Evolutionary conservation across 495 filamentous ascomycete genomes (phyloP).

Genomic region (Symbiotaphrina buchneri): DNA sequence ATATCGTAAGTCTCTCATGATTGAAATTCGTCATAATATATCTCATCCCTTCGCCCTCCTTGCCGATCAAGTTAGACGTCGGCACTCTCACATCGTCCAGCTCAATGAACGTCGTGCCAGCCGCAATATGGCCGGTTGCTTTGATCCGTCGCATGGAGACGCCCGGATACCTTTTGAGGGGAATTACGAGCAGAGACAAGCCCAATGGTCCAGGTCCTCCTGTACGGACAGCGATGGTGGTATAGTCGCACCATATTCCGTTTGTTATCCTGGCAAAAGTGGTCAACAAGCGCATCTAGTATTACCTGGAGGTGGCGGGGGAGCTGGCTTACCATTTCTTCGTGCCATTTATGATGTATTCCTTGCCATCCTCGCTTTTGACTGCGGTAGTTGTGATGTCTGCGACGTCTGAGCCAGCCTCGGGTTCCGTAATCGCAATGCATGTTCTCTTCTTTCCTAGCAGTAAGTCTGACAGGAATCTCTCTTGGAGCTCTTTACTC

Average conservation of each 20-base stretch:
- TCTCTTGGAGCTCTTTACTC: conserved; percentile 30
- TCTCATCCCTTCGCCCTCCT: conserved; percentile 47
- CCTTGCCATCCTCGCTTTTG: conserved; percentile 35
- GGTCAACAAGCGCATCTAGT: not conserved
- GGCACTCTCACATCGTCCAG: conserved; percentile 54
- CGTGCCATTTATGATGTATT: conserved; percentile 48
- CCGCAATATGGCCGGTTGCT: conserved; percentile 32
- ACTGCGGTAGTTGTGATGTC: conserved; percentile 43
- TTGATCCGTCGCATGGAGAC: conserved; percentile 43
- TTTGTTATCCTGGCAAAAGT: conserved; percentile 38
- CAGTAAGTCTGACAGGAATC: conserved; percentile 41
- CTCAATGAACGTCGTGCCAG: conserved; percentile 55
- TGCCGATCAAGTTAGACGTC: conserved; percentile 42
- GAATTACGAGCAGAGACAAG: conserved; percentile 43
- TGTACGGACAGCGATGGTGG: conserved; percentile 55
- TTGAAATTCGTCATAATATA: conserved; percentile 76
- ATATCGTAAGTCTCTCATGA: conserved; percentile 48
- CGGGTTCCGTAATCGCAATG: conserved; percentile 62
- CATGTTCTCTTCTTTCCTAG: conserved; percentile 40
- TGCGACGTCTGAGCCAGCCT: conserved; percentile 48
- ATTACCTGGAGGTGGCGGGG: not conserved
- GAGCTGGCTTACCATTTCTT: conserved; percentile 48
- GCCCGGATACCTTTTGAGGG: conserved; percentile 34
- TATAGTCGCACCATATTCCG: conserved; percentile 51
- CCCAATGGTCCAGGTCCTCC: conserved; percentile 33